These are phyloP conservation scores for Ascocoryne sarcoides DNA, from an alignment of 2,329 filamentous ascomycete species.

Conservation along the genomic window DNA sequence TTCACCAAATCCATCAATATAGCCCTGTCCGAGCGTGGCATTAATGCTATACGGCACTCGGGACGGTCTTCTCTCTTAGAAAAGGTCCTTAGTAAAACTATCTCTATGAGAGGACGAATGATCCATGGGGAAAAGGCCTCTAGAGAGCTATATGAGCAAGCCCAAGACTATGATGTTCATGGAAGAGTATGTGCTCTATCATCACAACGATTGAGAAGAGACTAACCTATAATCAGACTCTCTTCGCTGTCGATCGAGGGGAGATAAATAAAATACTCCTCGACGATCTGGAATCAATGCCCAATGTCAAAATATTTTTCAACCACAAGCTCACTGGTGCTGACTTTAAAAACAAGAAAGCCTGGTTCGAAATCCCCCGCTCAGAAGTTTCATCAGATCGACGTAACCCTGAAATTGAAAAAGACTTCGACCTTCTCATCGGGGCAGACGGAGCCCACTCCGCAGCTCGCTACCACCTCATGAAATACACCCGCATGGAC, in stretches of 20 bases:
- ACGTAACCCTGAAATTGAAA: constrained; percentile 57
- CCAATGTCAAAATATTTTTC: constrained; percentile 89
- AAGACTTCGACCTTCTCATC: constrained; percentile 86
- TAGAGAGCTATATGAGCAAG: constrained; percentile 62
- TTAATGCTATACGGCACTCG: constrained; percentile 73
- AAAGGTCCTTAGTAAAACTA: constrained; percentile 65
- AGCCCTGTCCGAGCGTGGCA: constrained; percentile 85
- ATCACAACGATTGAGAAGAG: not conserved
- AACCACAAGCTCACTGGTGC: constrained; percentile 88
- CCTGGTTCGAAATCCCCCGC: constrained; percentile 69
- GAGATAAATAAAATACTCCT: constrained; percentile 76
- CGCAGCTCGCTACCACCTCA: constrained; percentile 80
- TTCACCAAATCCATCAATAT: constrained; percentile 99
- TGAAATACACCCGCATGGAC: constrained; percentile 88
- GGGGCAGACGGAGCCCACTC: constrained; percentile 95
- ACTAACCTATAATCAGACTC: constrained; percentile 45
- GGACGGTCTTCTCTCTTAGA: constrained; percentile 60
- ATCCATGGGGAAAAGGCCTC: constrained; percentile 65
- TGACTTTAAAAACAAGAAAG: constrained; percentile 68
- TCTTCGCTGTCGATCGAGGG: constrained; percentile 78
- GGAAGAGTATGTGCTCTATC: constrained; percentile 60
- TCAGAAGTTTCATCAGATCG: constrained; percentile 4
- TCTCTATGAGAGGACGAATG: constrained; percentile 95
- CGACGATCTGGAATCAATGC: constrained; percentile 71
- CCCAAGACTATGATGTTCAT: constrained; percentile 87